Evolutionary conservation across 2,329 filamentous ascomycete genomes (phyloP).

Genomic region (Aspergillus puulaauensis): DNA sequence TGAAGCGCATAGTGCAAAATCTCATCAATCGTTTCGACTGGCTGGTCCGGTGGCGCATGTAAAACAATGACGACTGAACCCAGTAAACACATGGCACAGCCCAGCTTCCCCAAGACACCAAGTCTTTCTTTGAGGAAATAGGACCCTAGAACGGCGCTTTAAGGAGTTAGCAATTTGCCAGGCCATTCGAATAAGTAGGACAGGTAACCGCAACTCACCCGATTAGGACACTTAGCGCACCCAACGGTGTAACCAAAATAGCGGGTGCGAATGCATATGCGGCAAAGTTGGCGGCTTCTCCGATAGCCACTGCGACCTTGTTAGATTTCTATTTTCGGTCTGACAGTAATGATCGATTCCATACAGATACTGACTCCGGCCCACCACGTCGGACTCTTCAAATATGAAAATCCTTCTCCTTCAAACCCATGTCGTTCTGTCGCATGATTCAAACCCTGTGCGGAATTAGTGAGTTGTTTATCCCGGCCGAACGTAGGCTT

Average conservation of each 20-base stretch:
- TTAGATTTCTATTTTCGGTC: slow-evolving; percentile 17
- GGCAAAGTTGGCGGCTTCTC: slow-evolving; percentile 95
- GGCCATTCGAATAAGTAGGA: background rate
- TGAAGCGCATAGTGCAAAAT: slow-evolving; percentile 88
- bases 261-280: slow-evolving; percentile 97
- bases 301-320: slow-evolving; percentile 69
- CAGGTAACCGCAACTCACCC: slow-evolving; percentile 51
- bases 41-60: slow-evolving; percentile 90
- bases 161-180: slow-evolving; percentile 20
- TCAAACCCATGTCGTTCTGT: slow-evolving; percentile 92
- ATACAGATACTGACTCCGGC: slow-evolving; percentile 84
- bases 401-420: slow-evolving; percentile 91
- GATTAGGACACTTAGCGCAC: slow-evolving; percentile 90
- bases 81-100: slow-evolving; percentile 93
- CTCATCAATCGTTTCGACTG: slow-evolving; percentile 86
- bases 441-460: slow-evolving; percentile 81
- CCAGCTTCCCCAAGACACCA: slow-evolving; percentile 87
- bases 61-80: slow-evolving; percentile 97
- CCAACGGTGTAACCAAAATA: slow-evolving; percentile 95
- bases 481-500: slow-evolving; percentile 6
- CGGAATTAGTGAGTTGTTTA: slow-evolving; percentile 20
- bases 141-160: slow-evolving; percentile 81
- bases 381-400: slow-evolving; percentile 97
- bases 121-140: slow-evolving; percentile 91
- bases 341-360: slow-evolving; percentile 31